Conservation (phyloP, 331 rosid species). For the Saraca asoca region DNA sequence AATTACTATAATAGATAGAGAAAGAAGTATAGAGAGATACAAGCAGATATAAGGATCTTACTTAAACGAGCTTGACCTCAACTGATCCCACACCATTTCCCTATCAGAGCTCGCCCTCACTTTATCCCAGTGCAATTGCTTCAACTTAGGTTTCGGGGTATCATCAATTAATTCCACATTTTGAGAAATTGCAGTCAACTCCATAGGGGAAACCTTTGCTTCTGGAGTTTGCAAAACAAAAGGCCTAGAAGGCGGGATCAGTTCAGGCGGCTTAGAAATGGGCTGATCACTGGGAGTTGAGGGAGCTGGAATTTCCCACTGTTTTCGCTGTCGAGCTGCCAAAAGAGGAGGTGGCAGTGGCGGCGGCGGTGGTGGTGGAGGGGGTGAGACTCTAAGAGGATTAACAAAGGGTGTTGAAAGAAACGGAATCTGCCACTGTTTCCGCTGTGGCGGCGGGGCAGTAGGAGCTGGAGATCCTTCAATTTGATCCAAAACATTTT, state of each 20-base stretch:
- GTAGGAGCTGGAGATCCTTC: constrained; percentile 21
- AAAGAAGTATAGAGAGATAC: background rate
- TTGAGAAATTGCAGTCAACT: constrained; percentile 41
- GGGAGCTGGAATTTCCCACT: constrained; percentile 47
- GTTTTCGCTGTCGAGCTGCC: constrained; percentile 27
- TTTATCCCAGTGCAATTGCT: constrained; percentile 99
- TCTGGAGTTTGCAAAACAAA: constrained; percentile 47
- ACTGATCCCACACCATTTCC: constrained; percentile 99
- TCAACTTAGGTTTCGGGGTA: constrained; percentile 72
- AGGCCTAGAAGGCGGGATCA: constrained; percentile 57
- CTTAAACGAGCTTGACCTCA: constrained; percentile 93
- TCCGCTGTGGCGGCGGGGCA: constrained; percentile 34
- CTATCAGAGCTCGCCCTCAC: constrained; percentile 95
- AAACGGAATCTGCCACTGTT: constrained; percentile 45
- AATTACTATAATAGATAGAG: background rate
- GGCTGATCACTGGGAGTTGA: constrained; percentile 27
- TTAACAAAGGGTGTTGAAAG: constrained; percentile 31
- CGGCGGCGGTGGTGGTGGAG: constrained; percentile 22
- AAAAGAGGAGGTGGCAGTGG: constrained; percentile 13
- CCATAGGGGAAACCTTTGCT: constrained; percentile 43
- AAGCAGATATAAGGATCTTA: constrained; percentile 41
- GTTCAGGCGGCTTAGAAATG: constrained; percentile 57
- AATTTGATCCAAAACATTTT: constrained; percentile 30
- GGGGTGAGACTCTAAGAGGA: constrained; percentile 19
- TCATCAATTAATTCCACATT: constrained; percentile 51